Percentiles rank a stretch among this genome's conserved stretches.
These are phyloP conservation scores for Chlamydomonas sphaeroides DNA, from an alignment of 139 green algal genomes.

Conservation along the genomic window DNA sequence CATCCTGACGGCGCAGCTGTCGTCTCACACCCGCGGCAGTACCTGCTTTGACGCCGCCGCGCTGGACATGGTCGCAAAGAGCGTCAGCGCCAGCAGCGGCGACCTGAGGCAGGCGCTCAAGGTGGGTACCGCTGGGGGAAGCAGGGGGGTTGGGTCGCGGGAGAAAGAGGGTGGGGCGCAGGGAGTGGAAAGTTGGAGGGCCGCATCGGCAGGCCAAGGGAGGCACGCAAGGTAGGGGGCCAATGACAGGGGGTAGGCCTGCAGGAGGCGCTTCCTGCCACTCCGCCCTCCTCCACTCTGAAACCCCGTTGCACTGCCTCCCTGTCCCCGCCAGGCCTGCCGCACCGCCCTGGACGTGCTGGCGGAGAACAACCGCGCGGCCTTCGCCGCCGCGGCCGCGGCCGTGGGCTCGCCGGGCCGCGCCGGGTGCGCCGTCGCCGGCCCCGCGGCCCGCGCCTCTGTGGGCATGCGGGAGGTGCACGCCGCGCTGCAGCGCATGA, in stretches of 20 bases:
- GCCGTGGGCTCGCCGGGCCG: background rate
- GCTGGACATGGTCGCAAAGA: conserved; percentile 58
- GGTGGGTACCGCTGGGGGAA: conserved; percentile 28
- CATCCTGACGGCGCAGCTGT: conserved; percentile 50
- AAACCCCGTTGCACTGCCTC: no score
- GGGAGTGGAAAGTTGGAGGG: no score
- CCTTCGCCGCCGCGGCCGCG: conserved; percentile 10
- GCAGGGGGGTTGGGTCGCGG: no score
- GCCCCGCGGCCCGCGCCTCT: background rate
- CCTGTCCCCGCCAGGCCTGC: conserved; percentile 39
- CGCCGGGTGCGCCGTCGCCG: background rate
- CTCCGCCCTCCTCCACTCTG: no score
- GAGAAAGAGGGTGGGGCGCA: no score
- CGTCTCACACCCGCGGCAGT: conserved; percentile 29
- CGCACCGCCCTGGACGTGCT: conserved; percentile 35
- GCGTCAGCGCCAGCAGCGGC: conserved; percentile 47
- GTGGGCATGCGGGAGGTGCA: conserved; percentile 37
- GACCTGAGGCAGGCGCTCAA: conserved; percentile 63
- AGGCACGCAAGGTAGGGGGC: no score
- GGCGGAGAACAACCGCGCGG: conserved; percentile 25
- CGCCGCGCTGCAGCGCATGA: conserved; percentile 24
- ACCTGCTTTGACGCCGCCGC: conserved; percentile 54
- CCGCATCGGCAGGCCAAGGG: no score
- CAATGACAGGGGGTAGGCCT: no score
- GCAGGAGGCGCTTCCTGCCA: no score